Base-by-base conservation (phyloP, 768 basidiomycete genomes). In the Phylloporus scabripes region DNA sequence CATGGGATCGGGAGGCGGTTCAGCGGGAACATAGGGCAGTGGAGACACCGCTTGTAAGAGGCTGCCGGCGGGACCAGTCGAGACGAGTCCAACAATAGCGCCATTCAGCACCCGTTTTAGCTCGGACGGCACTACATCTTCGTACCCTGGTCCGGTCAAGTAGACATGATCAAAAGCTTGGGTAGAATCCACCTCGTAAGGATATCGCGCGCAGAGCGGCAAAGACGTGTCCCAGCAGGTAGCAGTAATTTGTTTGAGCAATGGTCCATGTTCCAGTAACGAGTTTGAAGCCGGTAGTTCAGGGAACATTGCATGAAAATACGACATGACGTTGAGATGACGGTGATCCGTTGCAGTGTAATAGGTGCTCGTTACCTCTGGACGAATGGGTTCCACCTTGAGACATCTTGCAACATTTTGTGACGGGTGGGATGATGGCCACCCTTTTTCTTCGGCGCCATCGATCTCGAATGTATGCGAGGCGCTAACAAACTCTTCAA, bases 101-200 rank as follows among this genome's bases (percentile, higher is more conserved):
- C 87, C 87, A 50, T 91, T 92, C 29, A 97, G 71, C 0, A 89
- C 90, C 4, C 79, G 70, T 2, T 62, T 67, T 2, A 95, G 62
- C 60, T 97, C 92, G 1, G 76, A 72, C 5, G 74, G 71, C 0
- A 85, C 74, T 26, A 97, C 82, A 50, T 92, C 91, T 57, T 95
- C 92, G 9, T 74, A 72, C 4, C 87, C 91, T 7, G 85, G 72
- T 4, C 92, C 92, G 0, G 75, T 72, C 33, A 96, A 69, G 38
- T 87, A 66, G 36, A 96, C 70, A 17, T 70, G 70, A 46, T 87
- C 81, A 39, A 92, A 70, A 0, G 81, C 82, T 8, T 65, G 60
- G 0, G 62, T 60, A 57, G 76, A 75, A 41, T 82, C 75, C 12
- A 96, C 78, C 50, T 85, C 82, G 67, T 84, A 93, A 0, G 95